Conservation (phyloP, 2,329 filamentous ascomycete genomes). For the Colletotrichum sp. region DNA sequence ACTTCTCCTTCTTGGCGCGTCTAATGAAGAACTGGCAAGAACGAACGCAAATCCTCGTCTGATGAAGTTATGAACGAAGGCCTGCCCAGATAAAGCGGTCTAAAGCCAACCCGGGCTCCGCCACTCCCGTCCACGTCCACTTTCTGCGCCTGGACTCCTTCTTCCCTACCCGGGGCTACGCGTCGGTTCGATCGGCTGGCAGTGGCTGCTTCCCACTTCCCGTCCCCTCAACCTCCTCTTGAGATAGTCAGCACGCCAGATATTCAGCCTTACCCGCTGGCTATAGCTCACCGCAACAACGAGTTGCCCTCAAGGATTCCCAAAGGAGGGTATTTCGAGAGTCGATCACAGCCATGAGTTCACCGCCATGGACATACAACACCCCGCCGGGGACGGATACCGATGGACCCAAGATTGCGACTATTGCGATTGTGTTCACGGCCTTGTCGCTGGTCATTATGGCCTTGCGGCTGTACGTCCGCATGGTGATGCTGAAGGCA, state of each 20-base stretch:
- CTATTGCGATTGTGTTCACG: constrained; percentile 33
- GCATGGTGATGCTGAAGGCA: constrained; percentile 36
- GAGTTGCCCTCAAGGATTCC: neutral
- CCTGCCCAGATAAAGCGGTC: constrained; percentile 8
- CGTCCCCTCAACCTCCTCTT: neutral
- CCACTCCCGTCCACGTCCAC: neutral
- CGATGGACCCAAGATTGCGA: constrained; percentile 34
- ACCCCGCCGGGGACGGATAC: constrained; percentile 34
- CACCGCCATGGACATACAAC: constrained; percentile 39
- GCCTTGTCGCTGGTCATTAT: constrained; percentile 33
- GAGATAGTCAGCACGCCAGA: neutral
- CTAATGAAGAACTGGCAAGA: neutral
- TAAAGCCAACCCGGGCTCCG: neutral
- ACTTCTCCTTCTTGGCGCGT: neutral
- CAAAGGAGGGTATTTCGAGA: neutral
- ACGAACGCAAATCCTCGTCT: neutral
- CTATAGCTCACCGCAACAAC: neutral
- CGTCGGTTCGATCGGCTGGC: constrained; percentile 4
- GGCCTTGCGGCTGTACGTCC: constrained; percentile 37
- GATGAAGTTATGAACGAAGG: constrained; percentile 1
- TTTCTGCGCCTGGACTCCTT: neutral
- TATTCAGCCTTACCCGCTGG: neutral
- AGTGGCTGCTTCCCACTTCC: neutral
- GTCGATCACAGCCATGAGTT: neutral
- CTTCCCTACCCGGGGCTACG: neutral